These are phyloP conservation scores for Cordyceps pruinosa DNA, from an alignment of 2,329 filamentous ascomycete genomes.

Conservation along the genomic window DNA sequence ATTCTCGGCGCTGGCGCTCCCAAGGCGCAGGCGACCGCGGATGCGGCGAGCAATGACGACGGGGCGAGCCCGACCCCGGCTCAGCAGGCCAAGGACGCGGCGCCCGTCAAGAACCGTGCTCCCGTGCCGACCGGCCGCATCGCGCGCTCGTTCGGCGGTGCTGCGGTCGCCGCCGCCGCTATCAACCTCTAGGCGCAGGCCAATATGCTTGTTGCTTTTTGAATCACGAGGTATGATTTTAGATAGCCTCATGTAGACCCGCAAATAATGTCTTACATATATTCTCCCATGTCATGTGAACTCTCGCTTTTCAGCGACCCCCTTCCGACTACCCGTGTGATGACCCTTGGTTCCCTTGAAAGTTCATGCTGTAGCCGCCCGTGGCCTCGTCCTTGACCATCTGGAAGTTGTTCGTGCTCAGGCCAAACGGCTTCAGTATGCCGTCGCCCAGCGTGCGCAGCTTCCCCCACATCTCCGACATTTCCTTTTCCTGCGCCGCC, in stretches of 20 bases:
- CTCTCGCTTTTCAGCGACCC: background rate
- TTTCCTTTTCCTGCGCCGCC: conserved; percentile 76
- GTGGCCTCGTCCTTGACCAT: conserved; percentile 86
- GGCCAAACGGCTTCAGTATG: conserved; percentile 83
- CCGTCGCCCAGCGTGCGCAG: conserved; percentile 88
- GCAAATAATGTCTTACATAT: background rate
- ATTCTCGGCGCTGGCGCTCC: conserved; percentile 2
- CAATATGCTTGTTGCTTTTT: background rate
- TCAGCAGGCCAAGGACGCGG: background rate
- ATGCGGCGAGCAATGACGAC: background rate
- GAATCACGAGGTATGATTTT: background rate
- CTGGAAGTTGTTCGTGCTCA: conserved; percentile 91
- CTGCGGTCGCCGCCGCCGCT: conserved; percentile 2
- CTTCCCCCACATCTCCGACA: conserved; percentile 97
- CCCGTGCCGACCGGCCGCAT: background rate
- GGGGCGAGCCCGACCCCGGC: background rate
- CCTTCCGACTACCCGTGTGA: background rate
- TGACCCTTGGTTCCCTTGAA: conserved; percentile 34
- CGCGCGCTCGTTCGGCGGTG: conserved; percentile 4
- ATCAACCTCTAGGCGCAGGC: background rate
- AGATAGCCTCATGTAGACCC: background rate
- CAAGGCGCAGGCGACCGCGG: conserved; percentile 1
- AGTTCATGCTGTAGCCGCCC: conserved; percentile 93
- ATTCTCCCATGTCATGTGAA: too few relatives aligned
- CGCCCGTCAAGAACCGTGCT: conserved; percentile 3